Evolutionary conservation across 768 basidiomycete genomes (phyloP), one percentile per base, ranked within the genome.

Genomic region (Mycena kentingensis): DNA sequence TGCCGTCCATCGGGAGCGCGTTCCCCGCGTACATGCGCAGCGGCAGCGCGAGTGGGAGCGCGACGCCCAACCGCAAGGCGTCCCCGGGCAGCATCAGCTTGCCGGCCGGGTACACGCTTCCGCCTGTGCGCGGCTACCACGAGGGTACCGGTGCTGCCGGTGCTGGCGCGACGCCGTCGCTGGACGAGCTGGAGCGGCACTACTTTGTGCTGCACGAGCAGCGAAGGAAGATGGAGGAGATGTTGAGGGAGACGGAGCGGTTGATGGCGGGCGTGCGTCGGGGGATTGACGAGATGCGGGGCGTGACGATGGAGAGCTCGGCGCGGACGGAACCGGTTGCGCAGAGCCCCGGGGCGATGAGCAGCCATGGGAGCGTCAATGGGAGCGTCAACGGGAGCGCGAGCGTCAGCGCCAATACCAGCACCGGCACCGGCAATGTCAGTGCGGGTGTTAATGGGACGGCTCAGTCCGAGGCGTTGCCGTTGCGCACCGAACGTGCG

Each of bases 271-370:
- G 84, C 21, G 73, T 93, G 65, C 83, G 83, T 74, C 78, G 84
- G 59, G 87, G 83, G 21, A 73, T 93, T 60, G 90, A 91, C 49
- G 89, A 92, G 65, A 83, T 89, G 81, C 74, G 80, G 60, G 77
- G 48, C 25, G 19, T 31, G 4, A 3, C 21, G 11, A 39, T 43
- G 46, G 60, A 37, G 58, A 57, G 13, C 46, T 10, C 15, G n/a
- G 32, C 13, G 41, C 11, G 1, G 29, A 38, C 22, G 34, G 22
- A 29, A 13, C 35, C 36, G 25, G 37, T 22, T 1, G 34, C 7
- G 15, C n/a, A n/a, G n/a, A n/a, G n/a, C n/a, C n/a, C n/a, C n/a
- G n/a, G n/a, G n/a, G n/a, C n/a, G n/a, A n/a, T n/a, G n/a, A 35
- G 32, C 15, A 24, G 26, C 29, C 31, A 18, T 41, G 48, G 51